Evolutionary conservation across 106 monocot species (phyloP), one percentile per base, ranked within the genome.

Genomic region (Dendrobium nobile): DNA sequence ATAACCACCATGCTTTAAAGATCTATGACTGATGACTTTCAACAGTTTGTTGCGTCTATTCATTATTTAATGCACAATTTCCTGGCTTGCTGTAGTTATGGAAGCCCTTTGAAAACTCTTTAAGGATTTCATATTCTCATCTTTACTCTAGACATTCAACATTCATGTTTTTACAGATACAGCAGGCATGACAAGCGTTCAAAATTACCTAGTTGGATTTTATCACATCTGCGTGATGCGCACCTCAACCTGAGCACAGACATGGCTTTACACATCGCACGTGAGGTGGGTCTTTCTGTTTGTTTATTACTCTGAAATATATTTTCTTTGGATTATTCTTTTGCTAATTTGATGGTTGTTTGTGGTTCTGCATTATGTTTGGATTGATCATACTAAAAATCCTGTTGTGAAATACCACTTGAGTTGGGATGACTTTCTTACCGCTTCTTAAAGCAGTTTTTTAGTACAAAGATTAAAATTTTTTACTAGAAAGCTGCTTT

Each of bases 251-350:
- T 99, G 7, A 99, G 99, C 80, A 99, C 99, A 55, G 99, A 99
- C 79, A 99, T 99, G 99, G 99, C 99, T 43, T 78, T 99, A 79
- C 99, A 99, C 82, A 99, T 95, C 87, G 95, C 99, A 41, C 92
- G 93, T 24, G 99, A 93, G 95, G 99, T 99, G 20, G 78, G 73
- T 77, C 70, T 54, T 42, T 72, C 19, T 31, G 9, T 37, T 70
- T 4, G 70, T 31, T 31, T 7, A 24, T 24, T 22, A 6, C 64
- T 64, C 6, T 5, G 3, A 37, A 37, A 54, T 17, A 54, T 11
- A 54, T 17, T 17, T 54, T 54, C 54, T 55, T 55, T 37, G 37
- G 1, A 37, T 44, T 9, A 45, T 45, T 45, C 45, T 45, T 9
- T 45, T 45, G 9, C 45, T 45, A 44, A 45, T 45, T 45, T 45